Conservation (phyloP, 2,329 filamentous ascomycete genomes). For the Chrysoporthe deuterocubensis region DNA sequence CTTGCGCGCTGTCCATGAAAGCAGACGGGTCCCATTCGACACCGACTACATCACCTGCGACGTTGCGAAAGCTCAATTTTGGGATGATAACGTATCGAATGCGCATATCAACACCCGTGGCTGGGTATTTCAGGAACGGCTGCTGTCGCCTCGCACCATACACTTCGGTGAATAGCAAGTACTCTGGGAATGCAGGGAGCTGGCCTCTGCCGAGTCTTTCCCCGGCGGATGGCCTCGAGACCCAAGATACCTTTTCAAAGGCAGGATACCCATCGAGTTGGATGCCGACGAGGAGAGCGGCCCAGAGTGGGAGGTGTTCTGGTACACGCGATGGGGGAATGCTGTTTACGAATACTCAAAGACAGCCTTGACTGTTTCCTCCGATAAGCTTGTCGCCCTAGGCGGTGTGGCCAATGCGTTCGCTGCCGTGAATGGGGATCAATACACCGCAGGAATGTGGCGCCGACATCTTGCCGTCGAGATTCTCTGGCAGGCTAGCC, state of each 20-base stretch:
- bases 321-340: neutral
- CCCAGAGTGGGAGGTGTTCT: neutral
- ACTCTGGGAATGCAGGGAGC: slow-evolving; percentile 5
- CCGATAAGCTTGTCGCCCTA: slow-evolving; percentile 10
- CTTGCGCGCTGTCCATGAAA: neutral
- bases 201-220: neutral
- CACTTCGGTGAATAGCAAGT: slow-evolving; percentile 7
- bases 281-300: neutral
- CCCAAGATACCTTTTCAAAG: neutral
- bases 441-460: neutral
- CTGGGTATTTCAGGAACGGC: slow-evolving; percentile 10
- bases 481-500: neutral
- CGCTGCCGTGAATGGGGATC: neutral
- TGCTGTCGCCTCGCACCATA: slow-evolving; percentile 9
- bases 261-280: neutral
- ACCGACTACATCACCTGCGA: neutral
- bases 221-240: neutral
- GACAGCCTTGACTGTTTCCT: neutral
- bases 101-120: neutral
- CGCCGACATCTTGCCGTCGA: neutral
- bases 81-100: neutral
- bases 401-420: slow-evolving; percentile 2
- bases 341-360: neutral
- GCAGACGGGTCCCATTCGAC: neutral
- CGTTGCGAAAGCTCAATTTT: neutral